Conservation (phyloP, 1,284 basidiomycete species). For the Vanrija sp. region DNA sequence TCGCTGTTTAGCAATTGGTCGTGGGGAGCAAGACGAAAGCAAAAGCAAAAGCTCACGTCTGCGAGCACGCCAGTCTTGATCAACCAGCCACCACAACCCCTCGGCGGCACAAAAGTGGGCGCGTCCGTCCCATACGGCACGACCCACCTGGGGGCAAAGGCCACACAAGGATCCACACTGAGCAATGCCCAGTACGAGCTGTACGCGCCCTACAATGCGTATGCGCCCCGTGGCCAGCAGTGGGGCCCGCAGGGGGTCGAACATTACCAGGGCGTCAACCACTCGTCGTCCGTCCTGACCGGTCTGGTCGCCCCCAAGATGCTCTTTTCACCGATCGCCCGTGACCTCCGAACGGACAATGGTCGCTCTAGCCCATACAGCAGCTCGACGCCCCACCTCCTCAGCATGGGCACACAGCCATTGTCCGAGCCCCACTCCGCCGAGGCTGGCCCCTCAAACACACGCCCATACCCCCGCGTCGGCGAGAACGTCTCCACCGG, state of each 20-base stretch:
- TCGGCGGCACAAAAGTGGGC: not conserved
- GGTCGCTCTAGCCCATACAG: constrained; percentile 3
- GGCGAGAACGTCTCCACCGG: constrained; percentile 2
- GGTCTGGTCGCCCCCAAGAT: constrained; percentile 35
- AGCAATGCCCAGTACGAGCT: not conserved
- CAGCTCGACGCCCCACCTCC: not conserved
- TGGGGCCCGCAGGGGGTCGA: not conserved
- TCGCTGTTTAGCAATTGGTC: constrained; percentile 2
- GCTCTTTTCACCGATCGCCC: constrained; percentile 38
- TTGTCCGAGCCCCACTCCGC: not conserved
- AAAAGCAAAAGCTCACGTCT: not conserved
- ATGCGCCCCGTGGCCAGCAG: not conserved
- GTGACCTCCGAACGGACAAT: constrained; percentile 20
- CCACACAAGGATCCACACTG: no score
- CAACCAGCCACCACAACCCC: not conserved
- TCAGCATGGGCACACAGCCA: not conserved
- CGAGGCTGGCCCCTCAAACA: not conserved
- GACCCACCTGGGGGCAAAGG: no score
- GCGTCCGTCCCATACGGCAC: not conserved
- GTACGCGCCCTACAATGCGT: not conserved
- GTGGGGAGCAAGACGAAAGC: constrained; percentile 2
- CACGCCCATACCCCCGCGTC: constrained; percentile 9
- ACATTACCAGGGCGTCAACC: constrained; percentile 14
- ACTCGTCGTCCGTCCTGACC: constrained; percentile 35
- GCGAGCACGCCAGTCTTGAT: constrained; percentile 5